Conservation (phyloP, 129 eudicot genomes). For the Arctium lappa region DNA sequence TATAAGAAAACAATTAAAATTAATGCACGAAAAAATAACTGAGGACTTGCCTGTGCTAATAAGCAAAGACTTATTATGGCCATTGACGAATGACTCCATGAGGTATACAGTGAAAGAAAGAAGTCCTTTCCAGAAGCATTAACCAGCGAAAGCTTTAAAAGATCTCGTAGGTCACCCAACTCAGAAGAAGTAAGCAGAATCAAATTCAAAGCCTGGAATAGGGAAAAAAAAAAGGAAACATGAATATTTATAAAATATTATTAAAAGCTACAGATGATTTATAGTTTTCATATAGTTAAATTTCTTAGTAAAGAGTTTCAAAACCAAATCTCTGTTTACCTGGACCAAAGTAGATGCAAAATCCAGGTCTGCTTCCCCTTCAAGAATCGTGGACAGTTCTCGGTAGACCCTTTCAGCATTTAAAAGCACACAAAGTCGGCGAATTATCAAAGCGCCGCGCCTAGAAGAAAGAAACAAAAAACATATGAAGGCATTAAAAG, state of each 20-base stretch:
- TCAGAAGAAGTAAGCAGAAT: slow-evolving; percentile 90
- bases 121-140: slow-evolving; percentile 75
- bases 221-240: background rate
- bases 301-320: background rate
- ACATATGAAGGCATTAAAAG: background rate
- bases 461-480: slow-evolving; percentile 35
- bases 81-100: slow-evolving; percentile 99
- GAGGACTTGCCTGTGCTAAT: slow-evolving; percentile 73
- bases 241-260: background rate
- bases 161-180: slow-evolving; percentile 77
- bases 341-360: slow-evolving; percentile 93
- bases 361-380: slow-evolving; percentile 82
- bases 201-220: slow-evolving; percentile 79
- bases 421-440: slow-evolving; percentile 89
- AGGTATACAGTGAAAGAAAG: slow-evolving; percentile 79
- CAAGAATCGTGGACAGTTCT: slow-evolving; percentile 77
- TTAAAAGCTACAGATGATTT: slow-evolving; percentile 1
- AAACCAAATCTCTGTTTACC: slow-evolving; percentile 33
- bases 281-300: background rate
- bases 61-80: slow-evolving; percentile 94
- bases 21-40: background rate
- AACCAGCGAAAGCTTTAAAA: slow-evolving; percentile 63
- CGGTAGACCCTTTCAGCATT: slow-evolving; percentile 91
- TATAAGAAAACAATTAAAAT: background rate
- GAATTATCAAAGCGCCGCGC: slow-evolving; percentile 90